Conservation (phyloP, 257 asterid species). For the Capsicum chinense region DNA sequence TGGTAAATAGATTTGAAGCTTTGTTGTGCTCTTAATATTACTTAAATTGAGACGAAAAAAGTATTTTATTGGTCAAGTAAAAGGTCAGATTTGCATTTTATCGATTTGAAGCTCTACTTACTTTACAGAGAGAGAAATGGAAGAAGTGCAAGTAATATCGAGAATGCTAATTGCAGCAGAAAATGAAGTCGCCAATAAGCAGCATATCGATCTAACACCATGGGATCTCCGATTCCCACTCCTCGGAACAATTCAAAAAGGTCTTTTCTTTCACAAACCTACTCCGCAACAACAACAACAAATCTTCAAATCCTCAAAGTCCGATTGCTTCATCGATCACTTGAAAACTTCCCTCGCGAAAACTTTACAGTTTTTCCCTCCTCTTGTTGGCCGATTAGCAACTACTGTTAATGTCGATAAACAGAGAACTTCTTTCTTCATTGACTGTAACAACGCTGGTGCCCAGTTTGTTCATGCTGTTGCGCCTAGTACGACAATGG, state of each 20-base stretch:
- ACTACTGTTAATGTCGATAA: conserved; percentile 14
- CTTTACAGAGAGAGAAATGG: conserved; percentile 1
- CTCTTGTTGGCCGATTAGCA: conserved; percentile 54
- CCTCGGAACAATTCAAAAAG: conserved; percentile 28
- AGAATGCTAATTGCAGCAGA: too few relatives aligned
- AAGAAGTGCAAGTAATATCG: conserved; percentile 28
- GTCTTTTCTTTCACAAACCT: conserved; percentile 32
- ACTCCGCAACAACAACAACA: not conserved
- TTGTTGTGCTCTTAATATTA: too few relatives aligned
- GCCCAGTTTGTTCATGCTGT: conserved; percentile 35
- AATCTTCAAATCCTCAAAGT: too few relatives aligned
- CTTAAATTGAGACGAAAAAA: too few relatives aligned
- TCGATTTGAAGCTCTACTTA: too few relatives aligned
- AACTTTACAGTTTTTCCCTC: conserved; percentile 51
- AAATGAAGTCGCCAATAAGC: too few relatives aligned
- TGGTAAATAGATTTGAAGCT: too few relatives aligned
- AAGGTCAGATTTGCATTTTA: too few relatives aligned
- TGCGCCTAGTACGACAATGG: conserved; percentile 22
- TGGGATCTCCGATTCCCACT: conserved; percentile 32
- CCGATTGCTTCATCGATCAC: not conserved
- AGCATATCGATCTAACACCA: conserved; percentile 29
- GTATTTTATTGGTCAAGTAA: too few relatives aligned
- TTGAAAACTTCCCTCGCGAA: conserved; percentile 39
- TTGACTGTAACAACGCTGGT: conserved; percentile 24
- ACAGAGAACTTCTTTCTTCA: not conserved